Percentiles rank a stretch among this genome's conserved stretches.
Evolutionary conservation across 176 grass and related monocot genomes (phyloP).

Genomic region (Oryza officinalis): DNA sequence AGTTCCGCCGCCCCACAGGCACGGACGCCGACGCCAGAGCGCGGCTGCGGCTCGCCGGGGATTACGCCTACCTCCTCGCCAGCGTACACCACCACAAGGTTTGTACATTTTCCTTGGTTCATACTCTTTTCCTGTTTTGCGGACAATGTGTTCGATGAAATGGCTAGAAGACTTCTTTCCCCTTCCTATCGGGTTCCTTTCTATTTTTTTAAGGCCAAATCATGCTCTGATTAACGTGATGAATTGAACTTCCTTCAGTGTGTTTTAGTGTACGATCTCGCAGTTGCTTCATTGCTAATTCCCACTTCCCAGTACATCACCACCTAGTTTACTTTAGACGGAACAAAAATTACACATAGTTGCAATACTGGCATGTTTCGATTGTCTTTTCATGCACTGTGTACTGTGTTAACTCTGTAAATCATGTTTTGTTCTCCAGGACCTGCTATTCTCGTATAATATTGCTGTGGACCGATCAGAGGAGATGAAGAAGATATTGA

Average conservation of each 20-base stretch:
- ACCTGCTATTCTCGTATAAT: conserved; percentile 86
- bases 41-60: conserved; percentile 53
- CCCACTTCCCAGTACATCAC: no score
- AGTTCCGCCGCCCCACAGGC: conserved; percentile 49
- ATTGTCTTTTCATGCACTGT: not conserved
- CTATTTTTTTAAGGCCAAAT: not conserved
- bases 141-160: conserved; percentile 20
- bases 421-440: conserved; percentile 46
- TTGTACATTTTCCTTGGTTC: not conserved
- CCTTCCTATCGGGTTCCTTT: no score
- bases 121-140: not conserved
- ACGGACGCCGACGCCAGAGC: conserved; percentile 40
- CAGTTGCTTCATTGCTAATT: no score
- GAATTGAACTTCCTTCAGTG: no score
- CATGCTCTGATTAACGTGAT: no score
- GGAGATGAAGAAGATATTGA: conserved; percentile 86
- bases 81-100: conserved; percentile 79
- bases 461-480: conserved; percentile 90
- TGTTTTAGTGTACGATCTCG: no score
- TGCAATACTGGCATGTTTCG: not conserved
- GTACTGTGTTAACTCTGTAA: conserved; percentile 1
- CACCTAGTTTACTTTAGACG: not conserved
- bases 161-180: not conserved
- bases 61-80: conserved; percentile 63
- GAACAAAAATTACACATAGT: not conserved